Evolutionary conservation across 192 early-diverging fungal genomes (phyloP), one percentile per base, ranked within the genome.

Genomic region (Jimgerdemannia lactiflua): DNA sequence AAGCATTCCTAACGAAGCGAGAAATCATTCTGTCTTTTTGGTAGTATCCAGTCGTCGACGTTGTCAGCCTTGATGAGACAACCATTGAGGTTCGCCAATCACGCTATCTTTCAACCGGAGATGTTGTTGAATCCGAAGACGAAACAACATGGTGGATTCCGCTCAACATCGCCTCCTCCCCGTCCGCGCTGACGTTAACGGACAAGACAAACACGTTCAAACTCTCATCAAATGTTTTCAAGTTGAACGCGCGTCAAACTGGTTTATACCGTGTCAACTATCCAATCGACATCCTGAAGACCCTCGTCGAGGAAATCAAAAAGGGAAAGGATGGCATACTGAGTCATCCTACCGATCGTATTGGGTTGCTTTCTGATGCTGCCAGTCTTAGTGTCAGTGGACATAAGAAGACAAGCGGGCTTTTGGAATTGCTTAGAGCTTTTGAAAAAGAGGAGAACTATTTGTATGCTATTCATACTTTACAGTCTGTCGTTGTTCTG

Each of bases 261-360:
- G 93, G 94, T 6, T 86, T 99, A 70, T 99, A 93, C 85, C 91
- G 98, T 40, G 96, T 97, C 3, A 87, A 91, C 19, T 94, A 94
- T 72, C 83, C 91, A 42, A 73, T 84, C 39, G 73, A 84, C 4
- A 82, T 87, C 14, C 77, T 92, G 63, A 71, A 63, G 29, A 78
- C 82, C 8, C 80, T 94, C 54, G 91, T 83, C 3, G 75, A 81
- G 3, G 88, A 85, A 2, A 84, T 91, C 43, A 87, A 83, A 63
- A 65, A 85, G 69, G 82, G 75, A 2, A 18, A 65, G 7, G 80
- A 85, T 65, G 86, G 85, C n/a, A 79, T 96, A 71, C 74, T 87
- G 40, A 86, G 80, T 7, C 86, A 87, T 43, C 77, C 85, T 4
- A 74, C 84, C 65, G 98, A 99, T 82, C 90, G 92, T 54, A 84